Evolutionary conservation across 805 yeast species (phyloP), one percentile per base, ranked within the genome.

Genomic region (Teunomyces tritomae): DNA sequence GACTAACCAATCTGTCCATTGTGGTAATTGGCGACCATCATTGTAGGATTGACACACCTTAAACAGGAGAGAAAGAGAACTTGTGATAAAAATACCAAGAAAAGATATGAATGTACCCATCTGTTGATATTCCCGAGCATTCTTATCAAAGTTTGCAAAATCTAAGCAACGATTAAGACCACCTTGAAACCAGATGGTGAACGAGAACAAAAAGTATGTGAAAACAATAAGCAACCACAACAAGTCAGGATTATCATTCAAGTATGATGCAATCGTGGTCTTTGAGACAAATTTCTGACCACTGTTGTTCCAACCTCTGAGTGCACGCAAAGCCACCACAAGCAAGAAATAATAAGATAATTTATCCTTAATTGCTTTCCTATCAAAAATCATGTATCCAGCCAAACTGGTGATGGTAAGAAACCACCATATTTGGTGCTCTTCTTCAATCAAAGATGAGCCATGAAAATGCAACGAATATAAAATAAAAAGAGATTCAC

Each of bases 351-450:
- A 45, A n/a, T 33, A 43, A n/a, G 36, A 8, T n/a, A 24, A 14
- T 8, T 39, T 30, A 8, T 11, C 14, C 24, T 33, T 32, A 5
- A 7, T n/a, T 6, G 20, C 10, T 30, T 35, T 40, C 27, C 24
- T 14, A 28, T 41, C 46, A 29, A 26, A 49, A 49, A 45, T 16
- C 33, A 43, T 4, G 28, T 28, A 45, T 3, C 45, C 39, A 2
- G 54, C 28, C 4, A 57, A 46, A 29, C 50, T 50, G 10, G 58
- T 41, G 0, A 62, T 45, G 3, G 66, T 55, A 13, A 67, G 57
- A 34, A 64, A 87, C 88, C 96, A 94, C 99, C 99, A 94, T 13
- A 91, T 64, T 61, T 91, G 97, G 61, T 94, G 96, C 61, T 94
- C 99, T 63, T 94, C 99, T 59, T 94, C 99, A 13, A 94, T 86